Evolutionary conservation across 495 filamentous ascomycete genomes (phyloP), one percentile per base, ranked within the genome.

Genomic region (Entonaema liquescens): DNA sequence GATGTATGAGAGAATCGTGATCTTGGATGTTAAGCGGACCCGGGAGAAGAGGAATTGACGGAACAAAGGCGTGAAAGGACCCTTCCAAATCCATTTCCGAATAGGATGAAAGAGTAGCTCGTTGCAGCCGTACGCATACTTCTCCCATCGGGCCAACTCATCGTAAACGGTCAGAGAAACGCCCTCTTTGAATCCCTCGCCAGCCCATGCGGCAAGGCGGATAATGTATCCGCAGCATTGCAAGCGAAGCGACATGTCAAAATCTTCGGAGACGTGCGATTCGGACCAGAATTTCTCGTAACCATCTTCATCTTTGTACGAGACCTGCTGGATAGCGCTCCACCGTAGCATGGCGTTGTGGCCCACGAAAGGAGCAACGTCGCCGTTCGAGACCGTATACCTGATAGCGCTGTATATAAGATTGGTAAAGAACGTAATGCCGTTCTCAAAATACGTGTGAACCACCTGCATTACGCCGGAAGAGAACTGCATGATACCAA

Each of bases 111-210:
- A 94, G 67, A 94, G 84, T 50, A 94, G 80, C 76, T 94, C 92
- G 81, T 90, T 92, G 77, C 92, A 94, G n/a, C 92, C 92, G 74
- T 94, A 94, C 4, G 92, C 92, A 78, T 94, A 94, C 78, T 94
- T 94, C 72, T 94, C 91, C 91, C 91, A 94, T 31, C 92, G 89
- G 3, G 90, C 89, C 25, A 94, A 81, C 75, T 94, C 92, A 77
- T 94, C 92, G 78, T 94, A 94, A 29, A 94, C 92, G 8, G 92
- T 94, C 11, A 94, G 83, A 12, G 92, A 94, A 26, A 94, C 92
- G 67, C 92, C 92, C 75, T 94, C 92, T 77, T 93, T 93, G 82
- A 93, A 94, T 54, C 90, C 92, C 26, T 92, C 87, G 53, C 88
- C 88, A 23, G 89, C 85, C 83, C 90, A 94, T 12, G 90, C 87